These are phyloP conservation scores for Centaurea solstitialis DNA, from an alignment of 129 eudicot species.

Conservation along the genomic window DNA sequence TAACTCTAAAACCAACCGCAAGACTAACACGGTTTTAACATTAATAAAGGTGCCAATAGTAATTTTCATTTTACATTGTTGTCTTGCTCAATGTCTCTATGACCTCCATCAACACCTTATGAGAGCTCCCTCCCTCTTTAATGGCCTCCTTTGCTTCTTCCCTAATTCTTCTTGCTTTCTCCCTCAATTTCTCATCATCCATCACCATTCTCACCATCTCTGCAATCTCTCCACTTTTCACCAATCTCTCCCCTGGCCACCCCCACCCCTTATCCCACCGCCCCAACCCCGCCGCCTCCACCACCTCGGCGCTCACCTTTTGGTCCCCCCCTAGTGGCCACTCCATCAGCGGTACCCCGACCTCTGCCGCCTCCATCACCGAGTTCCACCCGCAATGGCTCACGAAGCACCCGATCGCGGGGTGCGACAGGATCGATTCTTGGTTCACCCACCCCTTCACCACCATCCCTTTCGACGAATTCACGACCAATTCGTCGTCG, in stretches of 20 bases:
- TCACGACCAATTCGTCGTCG: slow-evolving; percentile 32
- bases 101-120: not conserved
- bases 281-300: slow-evolving; percentile 51
- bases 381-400: slow-evolving; percentile 73
- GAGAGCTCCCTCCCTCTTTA: not conserved
- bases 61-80: too few species aligned
- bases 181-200: not conserved
- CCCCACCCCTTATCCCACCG: slow-evolving; percentile 51
- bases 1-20: too few species aligned
- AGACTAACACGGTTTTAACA: too few species aligned
- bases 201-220: not conserved
- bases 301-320: slow-evolving; percentile 48
- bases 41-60: too few species aligned
- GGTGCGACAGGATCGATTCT: slow-evolving; percentile 44
- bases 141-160: not conserved
- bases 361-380: slow-evolving; percentile 47
- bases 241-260: slow-evolving; percentile 29
- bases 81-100: too few species aligned
- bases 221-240: not conserved
- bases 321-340: slow-evolving; percentile 64
- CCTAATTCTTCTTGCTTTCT: not conserved
- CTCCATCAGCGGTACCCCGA: slow-evolving; percentile 51
- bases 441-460: slow-evolving; percentile 63
- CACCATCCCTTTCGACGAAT: slow-evolving; percentile 28
- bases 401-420: slow-evolving; percentile 46